Conservation (phyloP, 1,139 yeast genomes). For the Blastobotrys illinoisensis region DNA sequence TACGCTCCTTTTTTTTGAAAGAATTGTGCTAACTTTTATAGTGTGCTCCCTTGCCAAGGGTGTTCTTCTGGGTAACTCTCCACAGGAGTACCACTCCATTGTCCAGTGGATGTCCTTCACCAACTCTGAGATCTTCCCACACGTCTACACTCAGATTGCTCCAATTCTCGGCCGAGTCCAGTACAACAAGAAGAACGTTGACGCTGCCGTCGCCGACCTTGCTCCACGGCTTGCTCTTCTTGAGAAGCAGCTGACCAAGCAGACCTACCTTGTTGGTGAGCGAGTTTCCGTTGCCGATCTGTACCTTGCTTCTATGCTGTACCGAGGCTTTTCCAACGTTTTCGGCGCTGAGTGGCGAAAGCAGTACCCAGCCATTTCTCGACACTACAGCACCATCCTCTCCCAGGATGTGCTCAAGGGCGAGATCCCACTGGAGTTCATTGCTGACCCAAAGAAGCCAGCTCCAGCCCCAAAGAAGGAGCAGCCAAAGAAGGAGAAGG, state of each 20-base stretch:
- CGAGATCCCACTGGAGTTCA: slow-evolving; percentile 43
- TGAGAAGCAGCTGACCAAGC: slow-evolving; percentile 45
- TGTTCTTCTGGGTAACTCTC: slow-evolving; percentile 56
- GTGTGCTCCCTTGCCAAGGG: slow-evolving; percentile 30
- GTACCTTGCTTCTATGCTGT: slow-evolving; percentile 51
- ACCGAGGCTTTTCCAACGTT: slow-evolving; percentile 61
- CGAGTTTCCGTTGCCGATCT: slow-evolving; percentile 82
- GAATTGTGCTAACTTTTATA: slow-evolving; percentile 15
- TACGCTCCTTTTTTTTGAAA: background rate
- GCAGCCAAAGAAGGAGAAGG: slow-evolving; percentile 34
- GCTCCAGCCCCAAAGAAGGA: slow-evolving; percentile 76
- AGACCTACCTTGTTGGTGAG: slow-evolving; percentile 91
- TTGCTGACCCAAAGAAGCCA: slow-evolving; percentile 61
- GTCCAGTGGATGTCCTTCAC: slow-evolving; percentile 79
- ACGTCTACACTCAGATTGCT: slow-evolving; percentile 36
- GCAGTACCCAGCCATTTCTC: slow-evolving; percentile 64
- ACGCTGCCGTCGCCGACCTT: slow-evolving; percentile 43
- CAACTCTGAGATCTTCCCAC: slow-evolving; percentile 60
- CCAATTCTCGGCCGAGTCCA: slow-evolving; percentile 50
- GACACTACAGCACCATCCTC: slow-evolving; percentile 81
- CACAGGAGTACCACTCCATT: slow-evolving; percentile 63
- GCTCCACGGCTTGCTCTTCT: slow-evolving; percentile 37
- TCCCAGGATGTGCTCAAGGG: slow-evolving; percentile 50
- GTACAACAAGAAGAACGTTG: slow-evolving; percentile 79
- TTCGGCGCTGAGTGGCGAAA: slow-evolving; percentile 77